Base-by-base conservation (phyloP, 768 basidiomycete genomes). In the Russula foetens region DNA sequence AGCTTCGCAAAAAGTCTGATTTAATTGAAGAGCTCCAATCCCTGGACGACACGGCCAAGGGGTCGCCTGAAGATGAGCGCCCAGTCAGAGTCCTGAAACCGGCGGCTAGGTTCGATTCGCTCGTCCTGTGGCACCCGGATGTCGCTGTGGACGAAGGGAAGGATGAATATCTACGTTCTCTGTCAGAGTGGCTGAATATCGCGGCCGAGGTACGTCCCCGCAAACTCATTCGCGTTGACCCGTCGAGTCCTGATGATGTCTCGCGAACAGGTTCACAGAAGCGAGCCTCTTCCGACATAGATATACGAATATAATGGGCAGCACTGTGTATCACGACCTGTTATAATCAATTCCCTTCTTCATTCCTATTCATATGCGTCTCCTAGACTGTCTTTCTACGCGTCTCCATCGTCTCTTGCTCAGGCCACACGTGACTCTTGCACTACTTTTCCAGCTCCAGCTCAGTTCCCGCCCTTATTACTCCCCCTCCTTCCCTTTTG, bases 51-150 rank as follows among this genome's bases (percentile, higher is more conserved):
- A 66, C 67, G 6, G 70, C 63, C 3, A 68, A 55, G 45, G 61
- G 17, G 28, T 56, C 52, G 21, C 50, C 11, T 24, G 73, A 64
- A 47, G 68, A 66, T n/a, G 51, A 38, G 12, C 69, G 52, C 17
- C 66, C 68, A 0, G 69, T 68, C 23, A 75, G 75, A 47, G 71
- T 64, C 12, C 70, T 88, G 58, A 67, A 73, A 7, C 79, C 85
- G 4, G 72, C 74, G 3, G 78, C 80, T 0, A 77, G 75, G 49
- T 92, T 92, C 67, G 75, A 79, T 3, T 82, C 81, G 1, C 82
- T 92, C 64, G 80, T 81, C n/a, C 69, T 92, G 24, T 92, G 90
- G 90, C 77, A 84, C 59, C 79, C 85, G 4, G 91, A 92, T 70
- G 78, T 80, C 23, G 81, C 83, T 0, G 81, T 88, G 1, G 84